Percentiles rank a stretch among this genome's conserved stretches.
Conservation (phyloP, 164 flowering plant genomes). For the Stephania yunnanensis region DNA sequence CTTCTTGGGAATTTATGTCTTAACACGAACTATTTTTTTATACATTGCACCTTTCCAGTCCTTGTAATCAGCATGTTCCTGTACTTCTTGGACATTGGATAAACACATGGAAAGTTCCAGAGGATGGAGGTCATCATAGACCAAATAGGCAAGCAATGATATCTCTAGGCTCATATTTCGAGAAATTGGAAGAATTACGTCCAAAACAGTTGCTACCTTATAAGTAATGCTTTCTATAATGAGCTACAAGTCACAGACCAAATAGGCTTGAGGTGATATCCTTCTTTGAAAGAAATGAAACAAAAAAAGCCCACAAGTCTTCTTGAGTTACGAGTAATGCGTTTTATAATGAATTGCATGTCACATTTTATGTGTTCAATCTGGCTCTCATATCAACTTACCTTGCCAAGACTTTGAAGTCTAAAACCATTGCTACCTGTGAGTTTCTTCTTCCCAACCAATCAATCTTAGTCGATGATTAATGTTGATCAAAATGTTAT, state of each 20-base stretch:
- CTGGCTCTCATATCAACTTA: constrained; percentile 57
- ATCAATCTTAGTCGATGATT: neutral
- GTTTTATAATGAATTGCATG: constrained; percentile 24
- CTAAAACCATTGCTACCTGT: constrained; percentile 46
- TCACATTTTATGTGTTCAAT: constrained; percentile 60
- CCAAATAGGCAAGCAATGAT: constrained; percentile 98
- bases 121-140: constrained; percentile 93
- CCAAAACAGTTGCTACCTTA: no score
- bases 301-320: neutral
- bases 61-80: neutral
- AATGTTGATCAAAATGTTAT: neutral
- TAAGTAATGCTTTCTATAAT: no score
- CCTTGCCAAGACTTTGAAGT: constrained; percentile 53
- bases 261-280: no score
- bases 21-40: neutral
- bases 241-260: no score
- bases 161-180: constrained; percentile 78
- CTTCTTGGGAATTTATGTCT: no score
- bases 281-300: no score
- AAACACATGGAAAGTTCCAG: constrained; percentile 93
- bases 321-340: neutral
- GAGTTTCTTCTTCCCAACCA: constrained; percentile 24
- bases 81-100: constrained; percentile 68
- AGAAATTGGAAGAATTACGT: no score
- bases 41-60: neutral